Base-by-base conservation (phyloP, 805 yeast genomes). In the Ogataea siamensis region DNA sequence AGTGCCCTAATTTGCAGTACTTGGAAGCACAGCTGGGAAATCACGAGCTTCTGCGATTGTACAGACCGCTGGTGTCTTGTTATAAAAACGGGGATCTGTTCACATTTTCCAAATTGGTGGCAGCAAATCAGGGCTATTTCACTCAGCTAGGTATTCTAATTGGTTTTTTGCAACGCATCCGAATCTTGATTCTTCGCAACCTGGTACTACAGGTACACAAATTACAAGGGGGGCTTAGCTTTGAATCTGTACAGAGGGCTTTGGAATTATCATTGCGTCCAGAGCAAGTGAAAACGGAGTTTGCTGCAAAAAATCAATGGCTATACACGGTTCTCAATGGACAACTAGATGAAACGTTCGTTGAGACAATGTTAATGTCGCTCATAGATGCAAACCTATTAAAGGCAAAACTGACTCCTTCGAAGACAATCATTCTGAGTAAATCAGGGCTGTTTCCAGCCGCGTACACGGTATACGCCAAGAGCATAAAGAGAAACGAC, bases 321-420 rank as follows among this genome's bases (percentile, higher is more conserved):
- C 21, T 54, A 8, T 59, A 58, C 33, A 14, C 24, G 37, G 28
- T 23, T 16, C 13, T 40, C 42, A 36, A 40, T 39, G 39, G 32
- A 12, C 3, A 39, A 28, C n/a, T 49, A 43, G 62, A 66, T 28
- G 76, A 73, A 42, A 33, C 50, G 10, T 59, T 70, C 25, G 65
- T 70, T 8, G 83, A 78, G 42, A 77, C 74, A 36, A 47, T 78
- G 6, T 54, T 77, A 31, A 62, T 73, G 10, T 58, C 74, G 2
- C 49, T 79, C n/a, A 70, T 75, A 27, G 81, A 75, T 43, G 74
- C 73, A 40, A 74, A 72, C 39, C 52, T 76, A 12, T 48, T 79
- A 23, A 74, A 70, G 43, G 83, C 80, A 0, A 78, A 77, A 41
- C 50, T 76, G 3, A 54, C 57, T 0, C 53, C 60, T 6, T 33